Evolutionary conservation across 805 yeast species (phyloP), one percentile per base, ranked within the genome.

Genomic region (Cyberlindnera xishuangbannaensis): DNA sequence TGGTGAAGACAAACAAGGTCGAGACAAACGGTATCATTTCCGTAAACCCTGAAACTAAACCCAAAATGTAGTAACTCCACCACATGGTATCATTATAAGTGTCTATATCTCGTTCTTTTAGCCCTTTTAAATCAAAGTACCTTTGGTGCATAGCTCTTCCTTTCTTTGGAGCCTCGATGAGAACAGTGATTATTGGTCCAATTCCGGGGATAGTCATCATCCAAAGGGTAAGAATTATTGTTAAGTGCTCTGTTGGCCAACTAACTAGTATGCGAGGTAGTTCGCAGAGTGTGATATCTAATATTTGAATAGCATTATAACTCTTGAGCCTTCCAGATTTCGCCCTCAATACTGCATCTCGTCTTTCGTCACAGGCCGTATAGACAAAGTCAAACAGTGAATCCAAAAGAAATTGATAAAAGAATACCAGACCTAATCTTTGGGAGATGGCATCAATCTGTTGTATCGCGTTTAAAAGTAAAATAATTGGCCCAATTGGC

Each of bases 1-100:
- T 39, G 14, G 43, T 35, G 18, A 39, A 36, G 20, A 33, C 39
- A 22, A 39, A 35, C 24, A 39, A 17, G 5, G 37, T 33, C n/a
- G 40, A 35, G 2, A 35, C 6, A 15, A 39, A 30, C 3, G 43
- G 43, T 5, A 35, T 18, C 15, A 18, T 4, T 19, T 36, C 39
- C 25, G 35, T 20, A 7, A 23, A 18, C 9, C 43, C 43, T 6
- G 31, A n/a, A 6, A 33, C 16, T 15, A 30, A 7, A 2, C 43
- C 43, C 14, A 35, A 28, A 3, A 30, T 5, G 15, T 31, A 35
- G 35, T 35, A 39, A 15, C 30, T 31, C 32, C 36, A 28, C 37
- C 43, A 35, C 33, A 35, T 25, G 22, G 30, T 30, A 9, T 27
- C 25, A 7, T 16, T 4, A 11, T 18, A 25, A 5, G 21, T 11